phyloP scores from a whole-genome alignment of 1,284 basidiomycete genomes.

The Kalmanozyma brasiliensis region DNA sequence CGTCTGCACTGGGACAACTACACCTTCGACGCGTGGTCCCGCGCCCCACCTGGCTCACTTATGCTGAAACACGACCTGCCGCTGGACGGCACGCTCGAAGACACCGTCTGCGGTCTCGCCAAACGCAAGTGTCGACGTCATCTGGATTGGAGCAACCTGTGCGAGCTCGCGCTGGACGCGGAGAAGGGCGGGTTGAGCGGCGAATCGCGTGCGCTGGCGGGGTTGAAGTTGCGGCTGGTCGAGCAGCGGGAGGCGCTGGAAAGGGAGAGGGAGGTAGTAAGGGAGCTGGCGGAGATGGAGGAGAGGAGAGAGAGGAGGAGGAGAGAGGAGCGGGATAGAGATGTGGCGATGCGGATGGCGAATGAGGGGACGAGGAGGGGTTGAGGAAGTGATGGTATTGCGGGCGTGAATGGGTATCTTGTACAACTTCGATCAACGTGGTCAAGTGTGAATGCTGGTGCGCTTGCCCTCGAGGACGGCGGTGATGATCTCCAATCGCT shows the following conservation, averaged over 20 bases:
- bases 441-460: slow-evolving; percentile 1
- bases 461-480: slow-evolving; percentile 7
- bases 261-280: slow-evolving; percentile 12
- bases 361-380: slow-evolving; percentile 15
- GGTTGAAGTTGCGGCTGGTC: slow-evolving; percentile 18
- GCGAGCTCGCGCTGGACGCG: slow-evolving; percentile 35
- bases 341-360: slow-evolving; percentile 23
- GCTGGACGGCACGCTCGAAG: slow-evolving; percentile 33
- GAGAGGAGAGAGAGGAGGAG: slow-evolving; percentile 11
- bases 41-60: slow-evolving; percentile 2
- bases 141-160: slow-evolving; percentile 43
- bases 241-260: slow-evolving; percentile 4
- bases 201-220: slow-evolving; percentile 26
- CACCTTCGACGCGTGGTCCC: slow-evolving; percentile 27
- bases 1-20: slow-evolving; percentile 42
- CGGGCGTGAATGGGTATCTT: slow-evolving; percentile 1
- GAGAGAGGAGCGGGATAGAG: slow-evolving; percentile 25
- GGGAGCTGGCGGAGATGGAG: neutral
- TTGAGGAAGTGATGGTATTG: too few species aligned
- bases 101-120: slow-evolving; percentile 25
- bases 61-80: slow-evolving; percentile 23
- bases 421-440: too few species aligned
- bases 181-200: slow-evolving; percentile 34
- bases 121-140: slow-evolving; percentile 49
- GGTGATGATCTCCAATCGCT: slow-evolving; percentile 32